Conservation (phyloP, 352 stramenopile genomes). For the Pythium folliculosum region DNA sequence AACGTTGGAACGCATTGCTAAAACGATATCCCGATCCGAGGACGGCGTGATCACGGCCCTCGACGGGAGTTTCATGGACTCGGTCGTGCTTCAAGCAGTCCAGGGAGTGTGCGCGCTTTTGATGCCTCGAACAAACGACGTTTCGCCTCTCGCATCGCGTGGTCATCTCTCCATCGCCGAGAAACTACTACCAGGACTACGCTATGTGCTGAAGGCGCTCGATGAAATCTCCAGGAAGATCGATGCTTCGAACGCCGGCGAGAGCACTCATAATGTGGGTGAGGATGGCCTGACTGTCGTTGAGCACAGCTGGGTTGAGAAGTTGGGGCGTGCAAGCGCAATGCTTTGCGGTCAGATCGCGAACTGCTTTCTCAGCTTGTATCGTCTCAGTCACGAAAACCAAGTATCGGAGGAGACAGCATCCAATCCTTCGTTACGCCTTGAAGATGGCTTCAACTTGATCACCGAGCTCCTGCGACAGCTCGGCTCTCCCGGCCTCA, state of each 20-base stretch:
- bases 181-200: not conserved
- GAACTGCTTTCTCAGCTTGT: not conserved
- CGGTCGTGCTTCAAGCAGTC: not conserved
- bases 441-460: not conserved
- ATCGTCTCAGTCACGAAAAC: not conserved
- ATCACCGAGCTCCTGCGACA: not conserved
- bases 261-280: not conserved
- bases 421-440: not conserved
- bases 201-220: not conserved
- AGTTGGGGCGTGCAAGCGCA: constrained; percentile 48
- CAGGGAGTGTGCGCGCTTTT: not conserved
- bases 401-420: not conserved
- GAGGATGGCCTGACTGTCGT: not conserved
- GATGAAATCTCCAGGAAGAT: constrained; percentile 12
- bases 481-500: constrained; percentile 4
- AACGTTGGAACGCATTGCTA: not conserved
- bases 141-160: not conserved
- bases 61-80: not conserved
- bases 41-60: not conserved
- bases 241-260: not conserved
- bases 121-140: not conserved
- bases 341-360: constrained; percentile 51
- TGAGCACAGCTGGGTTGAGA: constrained; percentile 41
- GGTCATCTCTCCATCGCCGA: not conserved
- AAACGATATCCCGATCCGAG: not conserved